A percentile compares a stretch with the other conserved stretches of the same genome.
phyloP scores from a whole-genome alignment of 73 alveolate genomes.

The Paramecium octaurelia region DNA sequence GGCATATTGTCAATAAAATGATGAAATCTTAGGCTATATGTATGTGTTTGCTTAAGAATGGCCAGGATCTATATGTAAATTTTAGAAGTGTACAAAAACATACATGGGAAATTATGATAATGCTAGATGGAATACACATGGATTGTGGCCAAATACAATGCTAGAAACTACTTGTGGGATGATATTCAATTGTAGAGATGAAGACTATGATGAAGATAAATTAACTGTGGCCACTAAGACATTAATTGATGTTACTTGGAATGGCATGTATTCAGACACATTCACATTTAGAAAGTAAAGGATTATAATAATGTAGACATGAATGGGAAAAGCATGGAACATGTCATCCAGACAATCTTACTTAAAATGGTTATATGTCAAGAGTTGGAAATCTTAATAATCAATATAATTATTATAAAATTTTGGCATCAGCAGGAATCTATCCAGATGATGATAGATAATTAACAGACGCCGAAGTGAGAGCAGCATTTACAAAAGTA shows the following conservation, averaged over 20 bases:
- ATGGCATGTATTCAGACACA: constrained; percentile 52
- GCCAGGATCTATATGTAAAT: constrained; percentile 64
- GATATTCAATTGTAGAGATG: constrained; percentile 28
- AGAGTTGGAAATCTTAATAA: background rate
- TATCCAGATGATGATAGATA: constrained; percentile 25
- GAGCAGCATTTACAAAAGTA: constrained; percentile 22
- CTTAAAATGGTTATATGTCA: constrained; percentile 39
- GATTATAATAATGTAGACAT: background rate
- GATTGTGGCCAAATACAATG: constrained; percentile 60
- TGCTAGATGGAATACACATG: constrained; percentile 58
- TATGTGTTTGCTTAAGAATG: constrained; percentile 60
- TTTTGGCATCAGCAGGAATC: constrained; percentile 46
- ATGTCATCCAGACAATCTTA: constrained; percentile 25
- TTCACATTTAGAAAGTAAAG: constrained; percentile 30
- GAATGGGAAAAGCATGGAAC: constrained; percentile 67
- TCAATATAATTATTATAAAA: constrained; percentile 32
- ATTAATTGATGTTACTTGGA: constrained; percentile 43
- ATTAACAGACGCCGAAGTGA: background rate
- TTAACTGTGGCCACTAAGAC: constrained; percentile 15
- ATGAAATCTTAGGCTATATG: background rate
- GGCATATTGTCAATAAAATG: background rate
- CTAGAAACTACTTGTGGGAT: constrained; percentile 26
- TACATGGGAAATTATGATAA: constrained; percentile 55
- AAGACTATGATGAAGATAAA: constrained; percentile 12
- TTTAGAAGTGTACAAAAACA: constrained; percentile 8